Conservation (phyloP, 1,139 yeast species). For the Geotrichum histeridarum region DNA sequence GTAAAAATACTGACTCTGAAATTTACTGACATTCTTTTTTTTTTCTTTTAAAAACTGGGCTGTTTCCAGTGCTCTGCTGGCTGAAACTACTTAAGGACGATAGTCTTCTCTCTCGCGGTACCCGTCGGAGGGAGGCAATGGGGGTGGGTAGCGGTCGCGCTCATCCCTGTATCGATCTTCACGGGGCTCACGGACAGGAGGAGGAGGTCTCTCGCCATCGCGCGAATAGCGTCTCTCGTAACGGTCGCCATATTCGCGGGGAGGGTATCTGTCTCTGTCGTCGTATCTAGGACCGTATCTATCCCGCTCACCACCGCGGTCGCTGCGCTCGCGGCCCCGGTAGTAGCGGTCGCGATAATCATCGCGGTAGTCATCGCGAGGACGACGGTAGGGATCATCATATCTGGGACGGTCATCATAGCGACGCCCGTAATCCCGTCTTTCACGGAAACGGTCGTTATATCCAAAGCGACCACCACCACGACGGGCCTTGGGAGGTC, state of each 20-base stretch:
- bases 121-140: constrained; percentile 21
- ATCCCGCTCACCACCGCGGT: constrained; percentile 25
- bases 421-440: constrained; percentile 22
- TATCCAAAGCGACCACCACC: constrained; percentile 24
- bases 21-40: neutral
- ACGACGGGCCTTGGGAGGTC: constrained; percentile 37
- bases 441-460: constrained; percentile 23
- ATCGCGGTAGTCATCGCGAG: constrained; percentile 31
- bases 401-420: constrained; percentile 26
- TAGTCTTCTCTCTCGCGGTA: constrained; percentile 27
- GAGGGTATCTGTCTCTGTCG: constrained; percentile 13
- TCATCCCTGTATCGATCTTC: constrained; percentile 24
- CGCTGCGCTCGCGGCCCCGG: constrained; percentile 29
- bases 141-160: constrained; percentile 22
- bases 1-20: neutral
- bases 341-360: constrained; percentile 27
- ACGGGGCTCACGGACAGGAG: constrained; percentile 26
- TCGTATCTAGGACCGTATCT: constrained; percentile 23
- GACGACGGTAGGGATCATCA: constrained; percentile 31
- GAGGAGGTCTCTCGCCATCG: constrained; percentile 27
- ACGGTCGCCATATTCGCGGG: constrained; percentile 24
- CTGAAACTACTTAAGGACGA: constrained; percentile 12
- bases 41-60: neutral
- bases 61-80: neutral
- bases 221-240: constrained; percentile 24